Evolutionary conservation across 2,329 filamentous ascomycete species (phyloP).

Genomic region (Claviceps sp.): DNA sequence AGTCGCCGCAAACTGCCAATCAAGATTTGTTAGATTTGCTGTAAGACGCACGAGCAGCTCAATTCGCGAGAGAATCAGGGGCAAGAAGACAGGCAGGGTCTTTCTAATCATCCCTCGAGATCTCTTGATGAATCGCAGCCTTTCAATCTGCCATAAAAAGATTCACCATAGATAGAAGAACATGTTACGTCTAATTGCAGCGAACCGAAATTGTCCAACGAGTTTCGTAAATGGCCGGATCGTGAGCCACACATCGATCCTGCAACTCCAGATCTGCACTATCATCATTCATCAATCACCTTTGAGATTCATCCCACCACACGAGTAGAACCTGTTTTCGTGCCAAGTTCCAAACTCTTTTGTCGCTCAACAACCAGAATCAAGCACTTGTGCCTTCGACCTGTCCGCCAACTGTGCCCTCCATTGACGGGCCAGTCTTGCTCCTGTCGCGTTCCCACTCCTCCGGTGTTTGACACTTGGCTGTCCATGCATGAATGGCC

Average conservation of each 20-base stretch:
- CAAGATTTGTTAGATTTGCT: slow-evolving; percentile 43
- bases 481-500: slow-evolving; percentile 86
- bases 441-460: slow-evolving; percentile 62
- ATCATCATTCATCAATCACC: neutral
- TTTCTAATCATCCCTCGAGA: neutral
- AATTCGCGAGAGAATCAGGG: neutral
- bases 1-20: slow-evolving; percentile 40
- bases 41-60: slow-evolving; percentile 13
- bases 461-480: slow-evolving; percentile 82
- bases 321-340: neutral
- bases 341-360: neutral
- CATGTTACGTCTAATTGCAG: neutral
- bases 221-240: neutral
- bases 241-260: neutral
- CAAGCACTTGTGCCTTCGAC: slow-evolving; percentile 20
- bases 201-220: neutral
- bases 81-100: neutral
- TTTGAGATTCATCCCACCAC: neutral
- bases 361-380: neutral
- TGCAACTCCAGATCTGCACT: neutral
- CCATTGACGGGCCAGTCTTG: slow-evolving; percentile 24
- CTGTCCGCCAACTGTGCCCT: slow-evolving; percentile 30
- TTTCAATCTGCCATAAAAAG: neutral
- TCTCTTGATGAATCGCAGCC: slow-evolving; percentile 1
- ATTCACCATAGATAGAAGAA: neutral